Evolutionary conservation across 2,329 filamentous ascomycete genomes (phyloP).

Genomic region (Blumeriella jaapii): DNA sequence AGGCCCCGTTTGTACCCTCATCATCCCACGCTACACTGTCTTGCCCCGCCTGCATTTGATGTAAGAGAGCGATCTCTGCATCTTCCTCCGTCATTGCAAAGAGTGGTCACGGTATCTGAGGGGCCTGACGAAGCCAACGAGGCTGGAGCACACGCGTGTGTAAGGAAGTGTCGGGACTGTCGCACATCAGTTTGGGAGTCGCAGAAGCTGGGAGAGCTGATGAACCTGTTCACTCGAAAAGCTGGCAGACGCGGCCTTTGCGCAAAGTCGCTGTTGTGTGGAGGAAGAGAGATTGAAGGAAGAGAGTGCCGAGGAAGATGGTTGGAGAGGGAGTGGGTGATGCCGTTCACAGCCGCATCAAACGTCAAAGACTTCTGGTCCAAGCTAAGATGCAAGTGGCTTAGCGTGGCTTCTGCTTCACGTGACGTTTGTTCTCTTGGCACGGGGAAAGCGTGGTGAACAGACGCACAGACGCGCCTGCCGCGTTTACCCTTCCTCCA

Average conservation of each 20-base stretch:
- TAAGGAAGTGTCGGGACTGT: not conserved
- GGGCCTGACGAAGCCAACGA: not conserved
- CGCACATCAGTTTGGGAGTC: conserved; percentile 4
- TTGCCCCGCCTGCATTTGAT: conserved; percentile 28
- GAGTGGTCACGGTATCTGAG: not conserved
- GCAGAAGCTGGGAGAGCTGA: not conserved
- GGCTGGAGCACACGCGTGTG: not conserved
- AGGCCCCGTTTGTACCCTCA: conserved; percentile 20
- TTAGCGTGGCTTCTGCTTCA: too few species aligned
- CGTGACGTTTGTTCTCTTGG: too few species aligned
- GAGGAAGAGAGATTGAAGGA: not conserved
- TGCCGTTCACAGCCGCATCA: too few species aligned
- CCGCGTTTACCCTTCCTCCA: too few species aligned
- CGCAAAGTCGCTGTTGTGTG: not conserved
- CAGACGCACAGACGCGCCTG: too few species aligned
- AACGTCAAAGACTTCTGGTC: too few species aligned
- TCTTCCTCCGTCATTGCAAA: conserved; percentile 27
- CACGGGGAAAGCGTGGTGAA: too few species aligned
- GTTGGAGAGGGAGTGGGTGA: too few species aligned
- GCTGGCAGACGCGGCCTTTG: not conserved
- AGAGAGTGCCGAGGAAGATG: not conserved
- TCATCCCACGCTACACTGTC: conserved; percentile 24
- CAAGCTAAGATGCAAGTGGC: too few species aligned
- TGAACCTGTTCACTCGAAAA: not conserved
- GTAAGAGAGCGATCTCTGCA: conserved; percentile 29